These are phyloP conservation scores for Diutina rugosa DNA, from an alignment of 1,139 yeast species.

Conservation along the genomic window DNA sequence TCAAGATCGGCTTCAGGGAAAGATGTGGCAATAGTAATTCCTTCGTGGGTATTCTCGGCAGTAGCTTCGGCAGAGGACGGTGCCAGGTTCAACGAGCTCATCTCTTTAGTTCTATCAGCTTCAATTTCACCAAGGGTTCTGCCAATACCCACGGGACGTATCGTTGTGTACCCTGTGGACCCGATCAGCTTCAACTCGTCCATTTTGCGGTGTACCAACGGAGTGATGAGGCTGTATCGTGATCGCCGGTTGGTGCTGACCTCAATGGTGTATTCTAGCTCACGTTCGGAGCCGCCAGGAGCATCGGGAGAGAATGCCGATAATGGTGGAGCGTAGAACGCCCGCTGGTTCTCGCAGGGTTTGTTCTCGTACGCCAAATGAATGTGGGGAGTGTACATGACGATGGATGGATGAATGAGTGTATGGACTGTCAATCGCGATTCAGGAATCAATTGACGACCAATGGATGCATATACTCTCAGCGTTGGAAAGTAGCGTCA, in stretches of 20 bases:
- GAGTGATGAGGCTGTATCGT: conserved; percentile 8
- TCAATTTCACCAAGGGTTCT: conserved; percentile 38
- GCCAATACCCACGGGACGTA: conserved; percentile 44
- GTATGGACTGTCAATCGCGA: too few species aligned
- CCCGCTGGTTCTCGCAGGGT: neutral
- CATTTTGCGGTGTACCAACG: conserved; percentile 15
- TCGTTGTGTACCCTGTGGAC: conserved; percentile 32
- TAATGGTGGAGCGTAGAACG: conserved; percentile 31
- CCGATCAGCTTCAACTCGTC: conserved; percentile 30
- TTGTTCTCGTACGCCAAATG: neutral
- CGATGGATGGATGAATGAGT: too few species aligned
- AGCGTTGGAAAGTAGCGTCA: neutral
- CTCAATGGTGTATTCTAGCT: conserved; percentile 11
- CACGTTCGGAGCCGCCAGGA: conserved; percentile 28
- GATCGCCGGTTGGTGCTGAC: conserved; percentile 4
- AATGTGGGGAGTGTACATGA: neutral
- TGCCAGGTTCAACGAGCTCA: neutral
- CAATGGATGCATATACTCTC: neutral
- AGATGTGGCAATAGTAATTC: neutral
- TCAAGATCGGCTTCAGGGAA: neutral
- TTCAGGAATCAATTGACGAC: neutral
- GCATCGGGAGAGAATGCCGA: conserved; percentile 39
- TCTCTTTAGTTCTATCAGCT: conserved; percentile 12
- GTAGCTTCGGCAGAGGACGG: neutral
- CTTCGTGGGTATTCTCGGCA: neutral